Evolutionary conservation across 176 grass and related monocot species (phyloP), one percentile per base, ranked within the genome.

Genomic region (Triticum urartu): DNA sequence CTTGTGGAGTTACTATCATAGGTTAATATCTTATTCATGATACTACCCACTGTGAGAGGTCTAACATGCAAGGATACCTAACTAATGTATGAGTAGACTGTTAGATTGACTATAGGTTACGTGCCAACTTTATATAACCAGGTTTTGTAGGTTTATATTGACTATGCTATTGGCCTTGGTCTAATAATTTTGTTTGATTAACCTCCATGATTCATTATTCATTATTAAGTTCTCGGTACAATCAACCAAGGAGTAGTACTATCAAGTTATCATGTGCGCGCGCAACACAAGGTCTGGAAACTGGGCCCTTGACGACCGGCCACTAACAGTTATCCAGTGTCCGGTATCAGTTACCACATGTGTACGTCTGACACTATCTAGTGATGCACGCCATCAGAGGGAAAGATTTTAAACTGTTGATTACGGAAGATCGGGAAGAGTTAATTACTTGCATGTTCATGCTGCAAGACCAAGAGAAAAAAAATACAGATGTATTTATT

Each of bases 291-390:
- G 42, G 20, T 48, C 12, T 12, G 33, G 65, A 72, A 72, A 60
- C 40, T 11, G 30, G 0, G 69, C 14, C 43, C 9, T 18, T 43
- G 22, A 67, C 43, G 79, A 11, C 86, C 52, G 39, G n/a, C 74
- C 66, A 79, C 36, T 45, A 77, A 89, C 82, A 59, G 68, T 75
- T 75, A 74, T 63, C 47, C 39, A 3, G 32, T 72, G 74, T 64
- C 28, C 21, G 65, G 54, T 88, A 64, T 47, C 38, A 25, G 6
- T 20, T 68, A 77, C 50, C 34, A 77, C 72, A 79, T 56, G 75
- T 30, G 12, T 59, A 59, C 56, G 56, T 21, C 56, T 59, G 56
- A 59, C 56, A 59, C 18, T 9, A 9, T 2, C 48, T 5, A 54
- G 50, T 54, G 50, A 83, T 62, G 52, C 86, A 43, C 72, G 20